Percentiles rank a stretch among this genome's conserved stretches.
phyloP scores from a whole-genome alignment of 2,329 filamentous ascomycete species.

The Hypomyces rosellus region DNA sequence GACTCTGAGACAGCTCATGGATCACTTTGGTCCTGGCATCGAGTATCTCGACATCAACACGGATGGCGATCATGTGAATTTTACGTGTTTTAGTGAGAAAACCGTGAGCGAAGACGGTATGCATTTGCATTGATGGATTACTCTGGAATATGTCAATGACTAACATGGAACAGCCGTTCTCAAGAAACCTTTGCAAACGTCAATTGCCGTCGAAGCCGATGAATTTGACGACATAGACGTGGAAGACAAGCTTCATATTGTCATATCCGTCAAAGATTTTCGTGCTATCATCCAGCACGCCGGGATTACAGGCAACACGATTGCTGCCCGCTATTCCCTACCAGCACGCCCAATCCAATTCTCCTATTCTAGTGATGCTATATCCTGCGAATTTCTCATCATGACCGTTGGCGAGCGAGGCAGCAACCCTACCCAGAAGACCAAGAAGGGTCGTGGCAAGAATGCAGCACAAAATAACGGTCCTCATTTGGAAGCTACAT shows the following conservation, averaged over 20 bases:
- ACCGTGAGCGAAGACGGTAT: conserved; percentile 54
- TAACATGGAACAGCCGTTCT: conserved; percentile 54
- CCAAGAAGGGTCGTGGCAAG: conserved; percentile 38
- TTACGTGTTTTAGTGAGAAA: conserved; percentile 79
- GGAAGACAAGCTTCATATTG: conserved; percentile 69
- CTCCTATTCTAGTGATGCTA: conserved; percentile 60
- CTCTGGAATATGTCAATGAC: conserved; percentile 8
- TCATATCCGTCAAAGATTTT: conserved; percentile 79
- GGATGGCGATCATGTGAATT: conserved; percentile 66
- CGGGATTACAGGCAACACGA: conserved; percentile 57
- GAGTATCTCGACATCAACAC: conserved; percentile 76
- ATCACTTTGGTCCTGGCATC: conserved; percentile 74
- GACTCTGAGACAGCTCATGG: conserved; percentile 67
- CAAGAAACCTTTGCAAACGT: conserved; percentile 75
- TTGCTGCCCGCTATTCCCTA: conserved; percentile 63
- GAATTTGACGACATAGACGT: conserved; percentile 72
- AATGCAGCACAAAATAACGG: conserved; percentile 25
- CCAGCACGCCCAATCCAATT: conserved; percentile 68
- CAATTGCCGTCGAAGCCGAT: conserved; percentile 67
- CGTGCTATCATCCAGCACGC: conserved; percentile 73
- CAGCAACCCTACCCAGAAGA: conserved; percentile 41
- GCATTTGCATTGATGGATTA: conserved; percentile 1
- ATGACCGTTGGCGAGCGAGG: conserved; percentile 71
- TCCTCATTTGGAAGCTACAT: conserved; percentile 42
- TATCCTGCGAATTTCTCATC: conserved; percentile 70